Base-by-base conservation (phyloP, 2,329 filamentous ascomycete species). In the Metarhizium guizhouense region DNA sequence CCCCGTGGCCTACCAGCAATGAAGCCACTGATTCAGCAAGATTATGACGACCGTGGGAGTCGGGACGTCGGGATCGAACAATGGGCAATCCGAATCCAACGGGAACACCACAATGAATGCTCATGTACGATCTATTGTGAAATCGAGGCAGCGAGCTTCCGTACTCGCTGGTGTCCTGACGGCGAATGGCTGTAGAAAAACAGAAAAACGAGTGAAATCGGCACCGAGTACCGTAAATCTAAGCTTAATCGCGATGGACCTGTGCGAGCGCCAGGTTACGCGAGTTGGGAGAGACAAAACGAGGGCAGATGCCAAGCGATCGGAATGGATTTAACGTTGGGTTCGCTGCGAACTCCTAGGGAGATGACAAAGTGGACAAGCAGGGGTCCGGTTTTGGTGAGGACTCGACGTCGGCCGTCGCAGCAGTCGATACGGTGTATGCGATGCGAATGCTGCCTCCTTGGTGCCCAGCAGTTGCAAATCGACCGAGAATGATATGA, bases 121-220 rank as follows among this genome's bases (percentile, higher is more conserved):
- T 34, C 32, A 11, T 34, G 32, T 34, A 34, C 6, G 6, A 11
- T 34, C 32, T 10, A 3, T 10, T 10, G 32, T 34, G 32, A 34
- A 34, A 11, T 11, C 32, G 32, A 34, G 7, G 32, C 6, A 34
- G 32, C 32, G 32, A 34, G 32, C 32, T 34, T 34, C 32, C 32
- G 32, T 11, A 11, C 32, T 34, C 32, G 32, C 32, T 34, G 25
- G 25, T 11, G 32, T 8, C 32, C 7, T 11, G 32, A 5, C 6
- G 10, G 32, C 11, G 42, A 47, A 45, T 7, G 11, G 36, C 42
- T 29, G 42, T 30, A 54, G 40, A 58, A 36, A 25, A 57, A 52
- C 11, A 11, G 38, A 56, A 52, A 67, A 79, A 77, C 77, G 78
- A 81, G 68, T 67, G 79, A 68, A 81, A 81, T 72, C 66, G 77